Conservation (phyloP, 129 eudicot genomes). For the sunflower (Helianthus annuus) region DNA sequence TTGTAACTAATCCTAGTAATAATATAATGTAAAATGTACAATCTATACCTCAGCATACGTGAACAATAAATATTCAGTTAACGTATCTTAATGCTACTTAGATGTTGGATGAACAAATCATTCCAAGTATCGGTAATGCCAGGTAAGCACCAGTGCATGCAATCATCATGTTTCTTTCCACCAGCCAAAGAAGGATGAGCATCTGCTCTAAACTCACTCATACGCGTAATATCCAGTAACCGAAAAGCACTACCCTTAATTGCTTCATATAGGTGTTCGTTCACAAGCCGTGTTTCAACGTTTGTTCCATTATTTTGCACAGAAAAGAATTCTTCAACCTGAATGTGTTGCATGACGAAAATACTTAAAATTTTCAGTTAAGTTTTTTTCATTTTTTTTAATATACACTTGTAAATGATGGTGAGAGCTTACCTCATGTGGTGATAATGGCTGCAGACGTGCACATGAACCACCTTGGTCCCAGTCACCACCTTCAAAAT, state of each 20-base stretch:
- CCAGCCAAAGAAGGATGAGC: constrained; percentile 92
- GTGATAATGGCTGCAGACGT: constrained; percentile 66
- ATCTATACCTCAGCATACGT: constrained; percentile 22
- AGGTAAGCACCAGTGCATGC: constrained; percentile 99
- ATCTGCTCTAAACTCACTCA: constrained; percentile 98
- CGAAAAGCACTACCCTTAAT: constrained; percentile 56
- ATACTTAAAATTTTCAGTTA: background rate
- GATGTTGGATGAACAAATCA: constrained; percentile 62
- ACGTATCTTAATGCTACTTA: constrained; percentile 43
- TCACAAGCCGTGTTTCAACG: constrained; percentile 86
- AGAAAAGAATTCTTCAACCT: constrained; percentile 81
- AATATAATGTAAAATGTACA: constrained; percentile 20
- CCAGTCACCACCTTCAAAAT: constrained; percentile 99
- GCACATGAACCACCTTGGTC: constrained; percentile 92
- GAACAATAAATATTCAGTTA: background rate
- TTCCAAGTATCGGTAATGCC: constrained; percentile 96
- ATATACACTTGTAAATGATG: background rate
- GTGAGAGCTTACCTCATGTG: constrained; percentile 47
- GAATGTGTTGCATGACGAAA: constrained; percentile 11
- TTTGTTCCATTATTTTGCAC: constrained; percentile 73
- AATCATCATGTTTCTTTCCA: constrained; percentile 96
- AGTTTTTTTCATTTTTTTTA: background rate
- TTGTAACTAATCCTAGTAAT: constrained; percentile 17
- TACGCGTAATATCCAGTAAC: constrained; percentile 62
- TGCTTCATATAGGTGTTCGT: constrained; percentile 71